Conservation (phyloP, 495 filamentous ascomycete species). For the Elaphomyces granulatus region DNA sequence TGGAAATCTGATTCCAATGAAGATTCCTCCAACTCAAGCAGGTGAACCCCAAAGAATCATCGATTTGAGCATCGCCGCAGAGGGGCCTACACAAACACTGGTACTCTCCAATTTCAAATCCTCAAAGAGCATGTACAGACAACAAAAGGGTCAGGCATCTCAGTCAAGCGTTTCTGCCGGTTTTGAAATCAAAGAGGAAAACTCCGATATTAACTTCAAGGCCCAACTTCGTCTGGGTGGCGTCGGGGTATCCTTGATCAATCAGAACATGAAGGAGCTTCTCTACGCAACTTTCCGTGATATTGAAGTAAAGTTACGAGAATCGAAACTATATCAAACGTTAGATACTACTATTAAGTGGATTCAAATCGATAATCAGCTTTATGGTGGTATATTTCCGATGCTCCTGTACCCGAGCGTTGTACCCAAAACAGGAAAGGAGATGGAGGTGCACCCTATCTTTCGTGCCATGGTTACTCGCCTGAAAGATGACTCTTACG, state of each 20-base stretch:
- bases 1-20: constrained; percentile 85
- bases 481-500: constrained; percentile 96
- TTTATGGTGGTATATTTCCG: constrained; percentile 96
- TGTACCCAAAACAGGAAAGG: constrained; percentile 94
- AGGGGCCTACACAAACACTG: constrained; percentile 88
- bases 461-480: constrained; percentile 81
- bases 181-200: constrained; percentile 86
- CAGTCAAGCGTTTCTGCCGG: constrained; percentile 46
- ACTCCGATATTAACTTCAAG: constrained; percentile 75
- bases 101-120: constrained; percentile 88
- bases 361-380: constrained; percentile 98
- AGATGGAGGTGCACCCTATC: constrained; percentile 92
- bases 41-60: constrained; percentile 61
- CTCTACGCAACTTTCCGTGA: constrained; percentile 91
- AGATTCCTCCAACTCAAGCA: constrained; percentile 45
- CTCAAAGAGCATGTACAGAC: constrained; percentile 89
- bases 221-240: constrained; percentile 79
- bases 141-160: constrained; percentile 46
- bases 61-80: constrained; percentile 87
- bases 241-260: constrained; percentile 87
- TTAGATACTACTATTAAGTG: constrained; percentile 83
- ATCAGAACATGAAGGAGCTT: constrained; percentile 78
- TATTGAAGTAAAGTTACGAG: constrained; percentile 77
- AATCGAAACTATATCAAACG: constrained; percentile 87
- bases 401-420: constrained; percentile 96